A percentile compares a stretch with the other conserved stretches of the same genome.
Evolutionary conservation across 306 rosid species (phyloP).

Genomic region (Cucumis cinereus): DNA sequence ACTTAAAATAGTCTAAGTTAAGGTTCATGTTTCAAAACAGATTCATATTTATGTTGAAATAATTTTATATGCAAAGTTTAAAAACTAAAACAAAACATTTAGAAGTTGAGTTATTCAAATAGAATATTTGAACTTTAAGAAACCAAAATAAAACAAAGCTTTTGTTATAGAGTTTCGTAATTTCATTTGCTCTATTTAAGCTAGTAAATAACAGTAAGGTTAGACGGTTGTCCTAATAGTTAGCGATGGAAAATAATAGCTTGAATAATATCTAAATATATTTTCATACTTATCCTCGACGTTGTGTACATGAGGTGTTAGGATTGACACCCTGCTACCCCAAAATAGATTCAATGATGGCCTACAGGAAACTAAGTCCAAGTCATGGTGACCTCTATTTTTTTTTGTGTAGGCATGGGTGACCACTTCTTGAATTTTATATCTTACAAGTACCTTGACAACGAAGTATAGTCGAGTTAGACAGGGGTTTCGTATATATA

Average conservation of each 20-base stretch:
- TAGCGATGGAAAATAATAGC: no score
- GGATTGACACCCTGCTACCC: no score
- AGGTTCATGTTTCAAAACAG: neutral
- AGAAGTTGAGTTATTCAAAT: neutral
- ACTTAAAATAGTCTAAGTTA: neutral
- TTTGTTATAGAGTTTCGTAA: neutral
- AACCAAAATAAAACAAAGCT: neutral
- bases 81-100: neutral
- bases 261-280: neutral
- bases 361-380: neutral
- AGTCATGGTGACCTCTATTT: neutral
- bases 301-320: no score
- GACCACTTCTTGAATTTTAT: neutral
- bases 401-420: no score
- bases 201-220: no score
- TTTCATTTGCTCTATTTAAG: neutral
- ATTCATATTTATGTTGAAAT: neutral
- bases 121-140: neutral
- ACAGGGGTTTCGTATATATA: neutral
- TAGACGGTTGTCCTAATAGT: no score
- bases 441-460: neutral
- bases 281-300: neutral
- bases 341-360: no score
- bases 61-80: neutral
- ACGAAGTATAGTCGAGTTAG: neutral